phyloP scores from a whole-genome alignment of 169 alveolate species.

The Perkinsus chesapeaki region DNA sequence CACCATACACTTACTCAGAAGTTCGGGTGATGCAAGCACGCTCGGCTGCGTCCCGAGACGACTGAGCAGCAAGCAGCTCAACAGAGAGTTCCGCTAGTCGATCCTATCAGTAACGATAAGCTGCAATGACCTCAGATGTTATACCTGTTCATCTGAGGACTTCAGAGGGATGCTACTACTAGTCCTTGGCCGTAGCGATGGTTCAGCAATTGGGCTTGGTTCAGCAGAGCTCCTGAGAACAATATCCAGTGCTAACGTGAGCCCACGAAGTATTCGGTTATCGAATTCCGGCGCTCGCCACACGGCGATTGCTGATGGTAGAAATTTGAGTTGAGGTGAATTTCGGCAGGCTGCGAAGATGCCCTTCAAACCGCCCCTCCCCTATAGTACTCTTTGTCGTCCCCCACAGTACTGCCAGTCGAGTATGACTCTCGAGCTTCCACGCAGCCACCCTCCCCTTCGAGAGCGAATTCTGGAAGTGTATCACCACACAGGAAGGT shows the following conservation, averaged over 20 bases:
- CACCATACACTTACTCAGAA: neutral
- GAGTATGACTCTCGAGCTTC: neutral
- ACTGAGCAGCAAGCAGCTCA: neutral
- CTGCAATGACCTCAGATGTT: neutral
- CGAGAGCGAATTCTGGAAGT: neutral
- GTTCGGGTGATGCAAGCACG: neutral
- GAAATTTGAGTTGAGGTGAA: too few species aligned
- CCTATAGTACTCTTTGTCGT: neutral
- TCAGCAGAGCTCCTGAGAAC: neutral
- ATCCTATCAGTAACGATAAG: neutral
- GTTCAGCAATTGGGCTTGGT: neutral
- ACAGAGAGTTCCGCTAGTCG: neutral
- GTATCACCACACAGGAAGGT: neutral
- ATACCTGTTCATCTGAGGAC: neutral
- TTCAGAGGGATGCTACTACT: neutral
- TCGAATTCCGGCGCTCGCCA: too few species aligned
- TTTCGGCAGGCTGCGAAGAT: too few species aligned
- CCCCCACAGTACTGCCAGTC: neutral
- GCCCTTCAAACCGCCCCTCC: neutral
- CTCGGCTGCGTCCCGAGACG: neutral
- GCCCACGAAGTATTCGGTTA: too few species aligned
- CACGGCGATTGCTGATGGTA: too few species aligned
- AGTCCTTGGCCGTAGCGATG: neutral
- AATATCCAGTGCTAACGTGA: too few species aligned
- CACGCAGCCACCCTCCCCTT: neutral